Evolutionary conservation across 2,329 filamentous ascomycete species (phyloP), one percentile per base, ranked within the genome.

Genomic region (Phialophora expanda): DNA sequence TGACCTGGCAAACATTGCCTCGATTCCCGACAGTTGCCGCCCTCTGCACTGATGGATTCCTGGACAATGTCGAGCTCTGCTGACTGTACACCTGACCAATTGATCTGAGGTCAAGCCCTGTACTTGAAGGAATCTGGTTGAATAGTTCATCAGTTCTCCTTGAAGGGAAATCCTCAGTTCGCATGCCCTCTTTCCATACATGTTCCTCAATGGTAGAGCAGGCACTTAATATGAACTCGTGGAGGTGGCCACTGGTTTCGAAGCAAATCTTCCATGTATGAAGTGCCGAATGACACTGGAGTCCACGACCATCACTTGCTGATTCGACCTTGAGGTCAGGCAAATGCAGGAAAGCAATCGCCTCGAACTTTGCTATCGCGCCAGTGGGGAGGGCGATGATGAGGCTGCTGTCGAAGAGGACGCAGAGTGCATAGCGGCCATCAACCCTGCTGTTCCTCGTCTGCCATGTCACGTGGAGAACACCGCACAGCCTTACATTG

Each of bases 201-300:
- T 85, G 81, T 73, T 95, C 92, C 75, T 99, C 94, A 48, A 85
- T 87, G 0, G 87, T 82, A 1, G 90, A 94, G 73, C 93, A 97
- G 41, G 93, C 94, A 70, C 90, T 96, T 79, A 97, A 84, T 48
- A 97, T 87, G 17, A 97, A 79, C 77, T 98, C 94, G 75, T 91
- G 94, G 61, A 94, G 82, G 66, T 90, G 87, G 70, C 90, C 86
- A 64, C 90, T 84, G 70, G 87, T 86, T 75, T 95, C 89, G 73
- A 98, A 97, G 2, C 92, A 84, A 11, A 97, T 74, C 76, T 98
- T 99, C 94, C 93, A 98, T 1, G 93, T 95, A 76, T 91, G 91
- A 0, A 91, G 88, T 0, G 91, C 91, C 2, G 90, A 91, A 69
- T 95, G 89, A 73, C 93, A 97, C 81, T 94, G 92, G 7, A 98